Evolutionary conservation across 164 flowering plant genomes (phyloP).

Genomic region (Kingdonia uniflora): DNA sequence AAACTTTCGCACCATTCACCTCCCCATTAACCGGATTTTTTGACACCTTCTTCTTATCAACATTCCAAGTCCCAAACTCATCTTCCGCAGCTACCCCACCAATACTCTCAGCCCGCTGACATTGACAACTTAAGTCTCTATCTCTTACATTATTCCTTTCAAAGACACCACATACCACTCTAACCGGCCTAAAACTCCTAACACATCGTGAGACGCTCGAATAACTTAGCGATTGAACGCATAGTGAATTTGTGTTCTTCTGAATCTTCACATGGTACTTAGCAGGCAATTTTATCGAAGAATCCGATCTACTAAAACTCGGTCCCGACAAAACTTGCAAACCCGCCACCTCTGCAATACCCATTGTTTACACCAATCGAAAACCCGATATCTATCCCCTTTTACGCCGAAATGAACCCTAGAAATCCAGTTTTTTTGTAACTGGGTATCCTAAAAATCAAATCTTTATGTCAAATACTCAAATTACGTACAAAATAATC

Average conservation of each 20-base stretch:
- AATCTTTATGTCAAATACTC: too few species aligned
- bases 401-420: too few species aligned
- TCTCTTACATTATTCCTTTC: constrained; percentile 5
- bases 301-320: constrained; percentile 12
- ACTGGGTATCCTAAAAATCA: too few species aligned
- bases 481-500: not conserved
- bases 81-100: constrained; percentile 25
- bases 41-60: constrained; percentile 4
- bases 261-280: constrained; percentile 8
- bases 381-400: too few species aligned
- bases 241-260: constrained; percentile 8
- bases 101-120: constrained; percentile 31
- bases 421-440: too few species aligned
- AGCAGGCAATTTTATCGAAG: constrained; percentile 8
- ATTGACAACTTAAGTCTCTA: constrained; percentile 23
- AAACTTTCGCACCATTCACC: constrained; percentile 11
- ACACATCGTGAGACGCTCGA: constrained; percentile 8
- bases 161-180: not conserved
- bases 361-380: constrained; percentile 22
- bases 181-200: constrained; percentile 10
- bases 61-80: constrained; percentile 19
- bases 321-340: constrained; percentile 26
- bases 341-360: constrained; percentile 23
- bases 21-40: constrained; percentile 14
- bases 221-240: constrained; percentile 3